Conservation (phyloP, 2,329 filamentous ascomycete genomes). For the Colletotrichum chrysophilum region DNA sequence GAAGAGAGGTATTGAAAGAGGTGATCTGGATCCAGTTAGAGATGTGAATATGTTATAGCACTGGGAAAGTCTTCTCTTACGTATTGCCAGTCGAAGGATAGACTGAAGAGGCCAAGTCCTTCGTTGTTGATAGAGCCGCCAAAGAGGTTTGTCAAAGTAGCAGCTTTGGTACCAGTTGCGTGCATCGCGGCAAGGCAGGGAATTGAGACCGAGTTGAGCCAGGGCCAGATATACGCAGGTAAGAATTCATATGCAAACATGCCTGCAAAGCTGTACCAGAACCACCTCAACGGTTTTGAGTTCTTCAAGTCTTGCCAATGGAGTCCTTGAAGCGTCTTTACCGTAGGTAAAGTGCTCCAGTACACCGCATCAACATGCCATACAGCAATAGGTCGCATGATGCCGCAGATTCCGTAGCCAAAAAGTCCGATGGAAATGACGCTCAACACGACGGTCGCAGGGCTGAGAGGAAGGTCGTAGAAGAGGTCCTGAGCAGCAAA, state of each 20-base stretch:
- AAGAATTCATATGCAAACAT: slow-evolving; percentile 59
- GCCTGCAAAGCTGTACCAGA: slow-evolving; percentile 54
- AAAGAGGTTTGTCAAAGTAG: slow-evolving; percentile 51
- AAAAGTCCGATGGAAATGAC: slow-evolving; percentile 61
- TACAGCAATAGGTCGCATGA: slow-evolving; percentile 58
- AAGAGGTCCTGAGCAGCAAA: slow-evolving; percentile 57
- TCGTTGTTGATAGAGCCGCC: slow-evolving; percentile 58
- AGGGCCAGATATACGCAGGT: slow-evolving; percentile 60
- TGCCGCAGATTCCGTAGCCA: slow-evolving; percentile 58
- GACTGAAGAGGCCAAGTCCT: slow-evolving; percentile 51
- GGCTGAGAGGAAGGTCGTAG: slow-evolving; percentile 51
- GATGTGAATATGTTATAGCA: slow-evolving; percentile 25
- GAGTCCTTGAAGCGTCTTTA: slow-evolving; percentile 58
- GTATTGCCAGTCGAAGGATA: slow-evolving; percentile 62
- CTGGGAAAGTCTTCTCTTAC: slow-evolving; percentile 37
- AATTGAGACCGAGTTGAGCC: slow-evolving; percentile 60
- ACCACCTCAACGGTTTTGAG: slow-evolving; percentile 55
- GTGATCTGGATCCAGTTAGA: slow-evolving; percentile 42
- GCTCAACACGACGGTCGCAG: slow-evolving; percentile 51
- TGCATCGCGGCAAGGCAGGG: slow-evolving; percentile 59
- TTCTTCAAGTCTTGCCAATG: slow-evolving; percentile 57
- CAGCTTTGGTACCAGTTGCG: slow-evolving; percentile 49
- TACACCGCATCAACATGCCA: slow-evolving; percentile 63
- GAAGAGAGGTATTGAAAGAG: slow-evolving; percentile 57
- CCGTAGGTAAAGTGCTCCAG: slow-evolving; percentile 57